These are phyloP conservation scores for Phtheirospermum japonicum DNA, from an alignment of 257 asterid species.

Conservation along the genomic window DNA sequence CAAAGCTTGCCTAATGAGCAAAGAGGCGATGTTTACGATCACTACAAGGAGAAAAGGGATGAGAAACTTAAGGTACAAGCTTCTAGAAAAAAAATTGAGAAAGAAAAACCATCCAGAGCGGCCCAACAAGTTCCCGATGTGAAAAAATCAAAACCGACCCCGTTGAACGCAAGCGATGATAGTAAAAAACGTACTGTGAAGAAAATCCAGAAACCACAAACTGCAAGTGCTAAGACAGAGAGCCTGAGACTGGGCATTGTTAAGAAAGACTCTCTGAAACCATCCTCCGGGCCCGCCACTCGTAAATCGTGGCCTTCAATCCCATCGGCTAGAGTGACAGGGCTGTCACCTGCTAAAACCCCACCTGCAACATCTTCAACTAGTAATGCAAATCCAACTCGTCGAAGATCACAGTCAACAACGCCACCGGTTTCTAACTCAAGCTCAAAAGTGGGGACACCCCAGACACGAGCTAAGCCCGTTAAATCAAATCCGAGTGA, in stretches of 20 bases:
- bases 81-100: slow-evolving; percentile 50
- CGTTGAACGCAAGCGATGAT: slow-evolving; percentile 47
- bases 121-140: slow-evolving; percentile 48
- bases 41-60: slow-evolving; percentile 72
- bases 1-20: slow-evolving; percentile 54
- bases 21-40: slow-evolving; percentile 64
- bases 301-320: slow-evolving; percentile 90
- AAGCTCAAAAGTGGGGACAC: slow-evolving; percentile 49
- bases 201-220: slow-evolving; percentile 60
- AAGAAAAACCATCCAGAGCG: slow-evolving; percentile 52
- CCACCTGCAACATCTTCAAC: slow-evolving; percentile 44
- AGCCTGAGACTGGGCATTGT: slow-evolving; percentile 45
- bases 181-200: slow-evolving; percentile 45
- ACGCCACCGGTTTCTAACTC: slow-evolving; percentile 42
- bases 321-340: slow-evolving; percentile 62
- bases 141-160: slow-evolving; percentile 47
- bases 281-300: slow-evolving; percentile 63
- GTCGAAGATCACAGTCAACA: slow-evolving; percentile 65
- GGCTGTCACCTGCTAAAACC: slow-evolving; percentile 59
- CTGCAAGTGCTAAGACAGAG: slow-evolving; percentile 57
- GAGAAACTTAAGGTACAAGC: slow-evolving; percentile 68
- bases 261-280: slow-evolving; percentile 55
- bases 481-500: slow-evolving; percentile 45
- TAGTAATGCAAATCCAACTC: slow-evolving; percentile 40
- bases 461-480: slow-evolving; percentile 46